Evolutionary conservation across 2,329 filamentous ascomycete genomes (phyloP), one percentile per base, ranked within the genome.

Genomic region (Zelopaecilomyces penicillatus): DNA sequence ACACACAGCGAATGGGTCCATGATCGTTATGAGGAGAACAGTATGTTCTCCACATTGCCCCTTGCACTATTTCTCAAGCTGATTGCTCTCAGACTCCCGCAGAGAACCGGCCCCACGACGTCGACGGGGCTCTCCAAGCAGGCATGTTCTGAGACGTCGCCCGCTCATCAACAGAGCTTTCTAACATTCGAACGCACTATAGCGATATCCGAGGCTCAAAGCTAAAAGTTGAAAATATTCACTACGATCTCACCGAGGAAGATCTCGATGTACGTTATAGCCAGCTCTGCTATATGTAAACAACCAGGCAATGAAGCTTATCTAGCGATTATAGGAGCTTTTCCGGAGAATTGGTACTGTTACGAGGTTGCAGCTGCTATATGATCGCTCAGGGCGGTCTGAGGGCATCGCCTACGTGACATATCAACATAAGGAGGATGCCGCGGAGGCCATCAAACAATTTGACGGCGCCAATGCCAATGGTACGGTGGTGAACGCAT

Each of bases 391-490:
- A 48, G 90, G 90, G 45, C 86, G 90, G 57, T 95, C 88, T 2
- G 83, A 90, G 57, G 90, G 90, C 45, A 75, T 83, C 33, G 90
- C 89, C 5, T 93, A 80, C 57, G 85, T 96, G 40, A 90, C 84
- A 6, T 95, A 94, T 66, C 76, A 82, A 53, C 72, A 70, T 44
- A 68, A 76, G 41, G 74, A 78, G 39, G 85, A 95, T 62, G 90
- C 90, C 7, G 70, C 75, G 54, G 73, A 77, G 38, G 90, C 90
- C 2, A 76, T 95, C 44, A 74, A 72, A 43, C 84, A 95, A 56
- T 96, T 85, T 59, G 83, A 96, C 60, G 87, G 87, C 45, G 89
- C 89, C 51, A 95, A 95, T 60, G 90, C 90, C 46, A 90, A 93
- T 55, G 85, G 83, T 75, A 69, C 33, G 48, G 33, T 12, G 2